A percentile compares a stretch with the other conserved stretches of the same genome.
phyloP scores from a whole-genome alignment of 164 flowering plant genomes.

The Amborella trichopoda region DNA sequence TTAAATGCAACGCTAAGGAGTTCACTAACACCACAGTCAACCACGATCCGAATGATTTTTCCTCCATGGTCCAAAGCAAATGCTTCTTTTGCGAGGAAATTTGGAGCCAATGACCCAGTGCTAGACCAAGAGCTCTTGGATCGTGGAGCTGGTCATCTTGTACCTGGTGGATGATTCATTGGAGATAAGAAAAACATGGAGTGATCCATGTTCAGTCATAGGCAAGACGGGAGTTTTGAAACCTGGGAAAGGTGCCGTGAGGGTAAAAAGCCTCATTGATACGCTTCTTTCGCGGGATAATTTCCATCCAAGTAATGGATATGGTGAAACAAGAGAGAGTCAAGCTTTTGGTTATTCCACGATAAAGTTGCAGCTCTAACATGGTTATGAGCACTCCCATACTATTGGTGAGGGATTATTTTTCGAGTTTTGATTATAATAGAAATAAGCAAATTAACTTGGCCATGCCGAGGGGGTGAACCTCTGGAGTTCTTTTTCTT shows the following conservation, averaged over 20 bases:
- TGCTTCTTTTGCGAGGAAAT: conserved; percentile 78
- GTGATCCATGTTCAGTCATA: conserved; percentile 3
- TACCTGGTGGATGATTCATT: conserved; percentile 54
- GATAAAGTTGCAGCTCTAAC: no score
- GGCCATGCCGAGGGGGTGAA: no score
- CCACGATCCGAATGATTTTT: conserved; percentile 74
- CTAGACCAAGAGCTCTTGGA: conserved; percentile 60
- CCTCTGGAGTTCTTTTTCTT: no score
- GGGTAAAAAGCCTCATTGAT: conserved; percentile 39
- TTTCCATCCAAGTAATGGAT: no score
- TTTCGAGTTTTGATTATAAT: no score
- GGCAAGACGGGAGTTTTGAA: conserved; percentile 23
- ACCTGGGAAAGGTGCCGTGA: conserved; percentile 64
- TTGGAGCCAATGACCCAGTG: conserved; percentile 34
- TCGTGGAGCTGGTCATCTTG: conserved; percentile 33
- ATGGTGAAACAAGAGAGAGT: no score
- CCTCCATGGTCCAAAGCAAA: conserved; percentile 87
- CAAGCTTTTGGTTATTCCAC: no score
- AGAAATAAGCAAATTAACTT: no score
- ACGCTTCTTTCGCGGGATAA: conserved; percentile 37
- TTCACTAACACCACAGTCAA: conserved; percentile 66
- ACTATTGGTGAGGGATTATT: no score
- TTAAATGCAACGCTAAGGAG: conserved; percentile 61
- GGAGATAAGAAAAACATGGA: conserved; percentile 10
- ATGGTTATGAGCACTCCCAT: no score